Conservation (phyloP, 2,329 filamentous ascomycete species). For the Paraphaeosphaeria sporulosa region DNA sequence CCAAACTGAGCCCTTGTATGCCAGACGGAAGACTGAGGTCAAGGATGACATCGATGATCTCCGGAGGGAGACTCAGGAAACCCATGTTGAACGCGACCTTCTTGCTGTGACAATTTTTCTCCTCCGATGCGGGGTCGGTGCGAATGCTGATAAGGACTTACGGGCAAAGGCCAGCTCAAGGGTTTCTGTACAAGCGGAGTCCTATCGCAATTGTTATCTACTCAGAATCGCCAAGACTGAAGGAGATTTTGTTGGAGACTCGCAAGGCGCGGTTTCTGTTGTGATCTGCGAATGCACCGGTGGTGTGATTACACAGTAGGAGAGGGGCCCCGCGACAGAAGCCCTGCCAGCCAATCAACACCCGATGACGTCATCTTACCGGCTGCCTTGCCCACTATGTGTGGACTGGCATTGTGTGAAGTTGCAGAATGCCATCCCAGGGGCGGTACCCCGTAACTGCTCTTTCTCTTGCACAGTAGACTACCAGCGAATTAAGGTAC, state of each 20-base stretch:
- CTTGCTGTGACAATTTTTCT: not conserved
- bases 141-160: not conserved
- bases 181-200: not conserved
- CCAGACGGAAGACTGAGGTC: constrained; percentile 34
- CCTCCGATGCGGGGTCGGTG: not conserved
- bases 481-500: too few species aligned
- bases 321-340: not conserved
- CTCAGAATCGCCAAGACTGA: not conserved
- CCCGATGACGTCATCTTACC: not conserved
- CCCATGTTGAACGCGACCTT: constrained; percentile 28
- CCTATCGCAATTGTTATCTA: not conserved
- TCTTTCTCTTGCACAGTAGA: too few species aligned
- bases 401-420: not conserved
- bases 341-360: not conserved
- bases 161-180: not conserved
- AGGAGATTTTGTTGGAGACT: not conserved
- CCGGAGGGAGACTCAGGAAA: constrained; percentile 41
- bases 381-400: not conserved
- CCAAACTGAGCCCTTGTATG: constrained; percentile 39
- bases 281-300: not conserved
- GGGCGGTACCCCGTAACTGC: too few species aligned
- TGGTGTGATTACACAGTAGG: not conserved
- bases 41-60: constrained; percentile 44
- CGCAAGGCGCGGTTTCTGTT: not conserved
- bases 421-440: too few species aligned